Conservation (phyloP, 768 basidiomycete species). For the Mycena vitilis region DNA sequence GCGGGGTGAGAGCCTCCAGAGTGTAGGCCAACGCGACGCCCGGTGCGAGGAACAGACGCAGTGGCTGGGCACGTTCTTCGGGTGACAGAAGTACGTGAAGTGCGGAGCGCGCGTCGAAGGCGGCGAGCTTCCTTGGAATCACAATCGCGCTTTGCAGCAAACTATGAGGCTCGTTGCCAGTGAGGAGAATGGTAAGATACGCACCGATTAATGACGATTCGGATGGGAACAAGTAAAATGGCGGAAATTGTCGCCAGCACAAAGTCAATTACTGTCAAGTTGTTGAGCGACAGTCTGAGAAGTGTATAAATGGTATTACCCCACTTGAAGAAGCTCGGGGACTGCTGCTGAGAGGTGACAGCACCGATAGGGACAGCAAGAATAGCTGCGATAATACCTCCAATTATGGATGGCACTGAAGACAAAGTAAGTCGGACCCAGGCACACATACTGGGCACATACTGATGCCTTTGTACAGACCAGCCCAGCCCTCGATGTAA, state of each 20-base stretch:
- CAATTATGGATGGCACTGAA: constrained; percentile 27
- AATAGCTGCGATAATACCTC: background rate
- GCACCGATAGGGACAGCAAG: background rate
- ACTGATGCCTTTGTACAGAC: constrained; percentile 29
- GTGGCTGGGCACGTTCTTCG: constrained; percentile 18
- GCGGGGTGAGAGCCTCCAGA: background rate
- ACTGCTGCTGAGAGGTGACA: too few relatives aligned
- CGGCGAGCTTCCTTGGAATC: constrained; percentile 13
- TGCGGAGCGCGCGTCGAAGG: constrained; percentile 10
- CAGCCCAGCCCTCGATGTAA: constrained; percentile 23
- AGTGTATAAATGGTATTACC: background rate
- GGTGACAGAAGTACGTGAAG: constrained; percentile 26
- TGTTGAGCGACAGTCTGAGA: too few relatives aligned
- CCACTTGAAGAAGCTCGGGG: background rate
- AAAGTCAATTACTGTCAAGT: background rate
- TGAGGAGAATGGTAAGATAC: background rate
- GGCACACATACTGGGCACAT: background rate
- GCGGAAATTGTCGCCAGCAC: background rate
- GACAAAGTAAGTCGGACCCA: background rate
- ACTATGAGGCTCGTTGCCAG: too few relatives aligned
- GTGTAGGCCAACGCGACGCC: constrained; percentile 16
- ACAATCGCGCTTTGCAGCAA: constrained; percentile 10
- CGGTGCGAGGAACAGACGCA: constrained; percentile 22
- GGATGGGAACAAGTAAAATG: constrained; percentile 19
- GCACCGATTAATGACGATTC: constrained; percentile 21